Evolutionary conservation across 2,329 filamentous ascomycete genomes (phyloP), one percentile per base, ranked within the genome.

Genomic region (Fusarium sp.): DNA sequence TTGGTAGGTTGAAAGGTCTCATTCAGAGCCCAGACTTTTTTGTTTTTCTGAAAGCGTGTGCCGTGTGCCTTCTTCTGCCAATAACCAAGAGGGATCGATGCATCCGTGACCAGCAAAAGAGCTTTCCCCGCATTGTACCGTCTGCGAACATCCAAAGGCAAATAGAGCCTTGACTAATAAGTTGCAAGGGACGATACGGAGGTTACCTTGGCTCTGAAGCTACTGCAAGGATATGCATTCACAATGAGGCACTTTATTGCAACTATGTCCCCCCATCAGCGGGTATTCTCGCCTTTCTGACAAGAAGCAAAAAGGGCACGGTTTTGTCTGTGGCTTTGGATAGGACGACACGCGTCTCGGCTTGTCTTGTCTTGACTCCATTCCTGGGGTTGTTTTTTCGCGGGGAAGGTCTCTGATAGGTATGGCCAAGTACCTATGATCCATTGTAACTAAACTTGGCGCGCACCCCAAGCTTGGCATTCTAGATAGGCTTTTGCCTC

Each of bases 51-150:
- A 70, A 64, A 73, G 60, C 59, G 70, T 59, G 70, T 67, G 70
- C 61, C 70, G 47, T 62, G 70, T 71, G 70, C 55, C 70, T 45
- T 66, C 54, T 67, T 58, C 51, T 58, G 42, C 68, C 68, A 68
- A 68, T 59, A 67, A 56, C 42, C 62, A 44, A 48, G 30, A 48
- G 56, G 30, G 41, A 52, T 74, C 52, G 63, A 74, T 74, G 72
- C 72, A 74, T 74, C 69, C 51, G 72, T 74, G 71, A 74, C 71
- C 72, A 39, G 59, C 61, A 66, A 74, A 48, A 26, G 51, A 60
- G 47, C 51, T 74, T 74, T 74, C 72, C 72, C 72, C 72, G 72
- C 72, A 74, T 74, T 68, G 32, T 41, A 61, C 62, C 39, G 57
- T 48, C 38, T 58, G 58, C 50, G 51, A 74, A 70, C 66, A 70